A percentile compares a stretch with the other conserved stretches of the same genome.
These are phyloP conservation scores for Nothophaeocryptopus gaeumannii DNA, from an alignment of 2,329 filamentous ascomycete species.

Conservation along the genomic window DNA sequence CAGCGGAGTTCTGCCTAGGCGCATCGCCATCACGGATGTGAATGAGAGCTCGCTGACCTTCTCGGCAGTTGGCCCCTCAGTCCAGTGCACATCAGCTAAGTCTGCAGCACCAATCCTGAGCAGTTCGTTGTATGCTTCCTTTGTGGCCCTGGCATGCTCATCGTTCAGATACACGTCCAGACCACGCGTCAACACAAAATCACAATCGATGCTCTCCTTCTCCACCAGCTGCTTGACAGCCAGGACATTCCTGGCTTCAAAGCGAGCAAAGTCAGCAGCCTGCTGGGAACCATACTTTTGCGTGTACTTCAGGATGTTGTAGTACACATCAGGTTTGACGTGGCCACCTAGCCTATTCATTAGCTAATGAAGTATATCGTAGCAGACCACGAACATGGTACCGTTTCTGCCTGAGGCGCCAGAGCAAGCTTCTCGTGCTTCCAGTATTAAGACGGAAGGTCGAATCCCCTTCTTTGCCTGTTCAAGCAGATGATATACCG, in stretches of 20 bases:
- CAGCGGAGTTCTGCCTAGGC: background rate
- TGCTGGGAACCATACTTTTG: constrained; percentile 22
- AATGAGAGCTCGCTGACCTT: too few species aligned
- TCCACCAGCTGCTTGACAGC: constrained; percentile 32
- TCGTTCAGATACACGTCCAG: constrained; percentile 38
- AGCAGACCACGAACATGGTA: background rate
- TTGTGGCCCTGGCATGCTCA: constrained; percentile 10
- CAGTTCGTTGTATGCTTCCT: constrained; percentile 8
- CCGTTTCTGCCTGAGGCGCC: constrained; percentile 27
- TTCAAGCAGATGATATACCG: constrained; percentile 20
- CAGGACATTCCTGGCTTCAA: constrained; percentile 1
- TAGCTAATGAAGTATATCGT: background rate
- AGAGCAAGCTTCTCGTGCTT: constrained; percentile 23
- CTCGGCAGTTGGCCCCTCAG: background rate
- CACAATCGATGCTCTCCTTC: constrained; percentile 41
- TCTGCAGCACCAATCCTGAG: background rate
- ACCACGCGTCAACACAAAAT: constrained; percentile 41
- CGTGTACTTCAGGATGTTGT: constrained; percentile 6
- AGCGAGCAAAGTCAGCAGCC: constrained; percentile 19
- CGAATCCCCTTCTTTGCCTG: background rate
- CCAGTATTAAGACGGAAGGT: constrained; percentile 16
- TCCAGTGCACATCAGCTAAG: constrained; percentile 1
- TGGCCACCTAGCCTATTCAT: constrained; percentile 9
- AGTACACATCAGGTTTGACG: constrained; percentile 10
- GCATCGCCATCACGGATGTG: background rate